Evolutionary conservation across 1,284 basidiomycete species (phyloP), one percentile per base, ranked within the genome.

Genomic region (Ganoderma multipileum): DNA sequence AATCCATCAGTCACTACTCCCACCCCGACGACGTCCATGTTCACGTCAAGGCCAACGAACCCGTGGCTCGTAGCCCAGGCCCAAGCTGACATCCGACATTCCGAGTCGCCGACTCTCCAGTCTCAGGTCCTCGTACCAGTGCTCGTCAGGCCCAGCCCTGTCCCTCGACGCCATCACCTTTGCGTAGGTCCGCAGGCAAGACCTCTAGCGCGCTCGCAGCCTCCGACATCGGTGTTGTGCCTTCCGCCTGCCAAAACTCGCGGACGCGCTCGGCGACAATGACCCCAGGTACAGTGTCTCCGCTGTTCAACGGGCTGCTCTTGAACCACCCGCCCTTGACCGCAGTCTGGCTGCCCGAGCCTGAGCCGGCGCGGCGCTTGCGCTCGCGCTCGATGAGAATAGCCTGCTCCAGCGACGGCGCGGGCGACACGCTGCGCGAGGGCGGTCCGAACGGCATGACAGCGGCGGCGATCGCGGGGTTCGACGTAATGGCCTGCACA

Each of bases 241-340:
- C 30, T 18, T 60, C 18, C 36, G 23, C 36, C 39, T 60, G 54
- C 50, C 47, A 52, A 52, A 64, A 69, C 61, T 76, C 75, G 71
- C 78, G 76, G 8, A 84, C 79, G 68, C 79, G 75, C 74, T 83
- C 83, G 20, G 82, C 83, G 38, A 82, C 79, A 14, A 85, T 81
- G 7, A 83, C 77, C 1, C 84, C 83, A 7, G 71, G 76, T 57
- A 80, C 74, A 65, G 44, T n/a, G 36, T 84, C 81, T 6, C 67
- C 68, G 18, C 82, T 84, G 36, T 80, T 84, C 28, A 85, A 75
- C 58, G 89, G 90, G 76, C 87, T 91, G 75, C 91, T 92, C 86
- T 92, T 92, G 80, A 92, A 92, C 72, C 85, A 82, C 64, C 79
- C 81, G n/a, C 84, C 88, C 77, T 86, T 90, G 71, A 72, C 74